phyloP scores from a whole-genome alignment of 306 rosid genomes.

The Benincasa hispida region DNA sequence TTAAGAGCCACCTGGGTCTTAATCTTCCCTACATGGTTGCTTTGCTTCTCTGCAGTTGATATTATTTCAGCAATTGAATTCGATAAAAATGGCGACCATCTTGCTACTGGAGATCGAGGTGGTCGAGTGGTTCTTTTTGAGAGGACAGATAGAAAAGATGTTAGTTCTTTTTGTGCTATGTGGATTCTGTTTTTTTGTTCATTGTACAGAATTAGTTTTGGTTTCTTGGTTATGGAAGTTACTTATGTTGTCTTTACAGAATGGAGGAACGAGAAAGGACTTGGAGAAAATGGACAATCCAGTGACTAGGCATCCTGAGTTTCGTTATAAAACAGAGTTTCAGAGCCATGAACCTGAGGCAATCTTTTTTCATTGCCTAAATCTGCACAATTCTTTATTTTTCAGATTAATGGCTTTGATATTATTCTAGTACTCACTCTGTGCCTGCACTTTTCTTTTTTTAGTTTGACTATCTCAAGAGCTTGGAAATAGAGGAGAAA shows the following conservation, averaged over 20 bases:
- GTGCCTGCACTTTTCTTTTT: slow-evolving; percentile 10
- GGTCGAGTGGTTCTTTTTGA: slow-evolving; percentile 99
- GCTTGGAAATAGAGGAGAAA: slow-evolving; percentile 99
- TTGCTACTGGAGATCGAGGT: slow-evolving; percentile 99
- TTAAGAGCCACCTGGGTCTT: slow-evolving; percentile 13
- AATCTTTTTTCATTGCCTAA: slow-evolving; percentile 6
- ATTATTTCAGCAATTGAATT: slow-evolving; percentile 97
- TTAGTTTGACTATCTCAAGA: slow-evolving; percentile 98
- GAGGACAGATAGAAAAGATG: slow-evolving; percentile 90
- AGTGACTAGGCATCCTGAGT: slow-evolving; percentile 82
- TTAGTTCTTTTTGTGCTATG: slow-evolving; percentile 22
- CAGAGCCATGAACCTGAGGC: slow-evolving; percentile 99
- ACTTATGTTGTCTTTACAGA: slow-evolving; percentile 21
- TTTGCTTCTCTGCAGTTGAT: slow-evolving; percentile 62
- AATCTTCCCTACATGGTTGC: slow-evolving; percentile 10
- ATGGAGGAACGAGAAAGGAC: slow-evolving; percentile 74
- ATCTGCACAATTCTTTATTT: neutral
- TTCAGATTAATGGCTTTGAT: slow-evolving; percentile 3
- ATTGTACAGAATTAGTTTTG: slow-evolving; percentile 3
- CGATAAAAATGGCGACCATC: slow-evolving; percentile 90
- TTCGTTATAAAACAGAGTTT: slow-evolving; percentile 97
- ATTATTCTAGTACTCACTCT: slow-evolving; percentile 5
- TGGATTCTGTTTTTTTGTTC: slow-evolving; percentile 7
- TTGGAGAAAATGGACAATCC: slow-evolving; percentile 75
- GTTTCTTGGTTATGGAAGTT: slow-evolving; percentile 3